phyloP scores from a whole-genome alignment of 2,329 filamentous ascomycete species.

The Aspergillus udagawae region DNA sequence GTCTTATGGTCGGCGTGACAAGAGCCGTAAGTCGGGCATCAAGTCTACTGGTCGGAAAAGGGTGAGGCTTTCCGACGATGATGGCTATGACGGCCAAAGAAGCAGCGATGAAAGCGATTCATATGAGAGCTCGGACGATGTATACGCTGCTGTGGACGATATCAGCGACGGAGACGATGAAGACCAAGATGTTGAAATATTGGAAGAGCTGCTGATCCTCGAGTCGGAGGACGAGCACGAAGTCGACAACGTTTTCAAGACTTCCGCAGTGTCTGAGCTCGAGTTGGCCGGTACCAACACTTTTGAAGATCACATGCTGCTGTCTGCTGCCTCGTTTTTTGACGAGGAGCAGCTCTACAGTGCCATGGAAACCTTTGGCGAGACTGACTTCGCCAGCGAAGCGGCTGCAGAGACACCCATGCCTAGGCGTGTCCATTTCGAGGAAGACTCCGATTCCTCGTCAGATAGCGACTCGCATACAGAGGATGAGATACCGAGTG shows the following conservation, averaged over 20 bases:
- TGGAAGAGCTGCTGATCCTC: constrained; percentile 73
- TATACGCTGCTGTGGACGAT: constrained; percentile 73
- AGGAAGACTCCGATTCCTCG: constrained; percentile 57
- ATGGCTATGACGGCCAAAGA: constrained; percentile 27
- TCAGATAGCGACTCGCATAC: constrained; percentile 54
- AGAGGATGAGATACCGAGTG: constrained; percentile 67
- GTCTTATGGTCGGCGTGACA: constrained; percentile 38
- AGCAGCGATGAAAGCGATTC: constrained; percentile 31
- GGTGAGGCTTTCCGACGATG: constrained; percentile 31
- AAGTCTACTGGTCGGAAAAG: constrained; percentile 31
- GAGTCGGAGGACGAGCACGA: constrained; percentile 37
- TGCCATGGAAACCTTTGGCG: constrained; percentile 36
- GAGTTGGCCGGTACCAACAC: constrained; percentile 54
- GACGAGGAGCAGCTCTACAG: constrained; percentile 41
- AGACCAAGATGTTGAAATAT: constrained; percentile 70
- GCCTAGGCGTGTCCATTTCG: constrained; percentile 69
- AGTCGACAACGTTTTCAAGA: constrained; percentile 18
- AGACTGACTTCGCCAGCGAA: constrained; percentile 34
- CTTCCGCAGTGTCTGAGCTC: constrained; percentile 22
- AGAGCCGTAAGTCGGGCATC: constrained; percentile 39
- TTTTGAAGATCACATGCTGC: constrained; percentile 40
- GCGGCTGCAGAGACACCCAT: constrained; percentile 39
- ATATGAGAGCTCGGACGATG: constrained; percentile 56
- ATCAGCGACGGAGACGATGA: constrained; percentile 78
- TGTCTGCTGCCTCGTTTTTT: constrained; percentile 39